A percentile compares a stretch with the other conserved stretches of the same genome.
phyloP scores from a whole-genome alignment of 1,139 yeast genomes.

The Yamadazyma friedrichii region DNA sequence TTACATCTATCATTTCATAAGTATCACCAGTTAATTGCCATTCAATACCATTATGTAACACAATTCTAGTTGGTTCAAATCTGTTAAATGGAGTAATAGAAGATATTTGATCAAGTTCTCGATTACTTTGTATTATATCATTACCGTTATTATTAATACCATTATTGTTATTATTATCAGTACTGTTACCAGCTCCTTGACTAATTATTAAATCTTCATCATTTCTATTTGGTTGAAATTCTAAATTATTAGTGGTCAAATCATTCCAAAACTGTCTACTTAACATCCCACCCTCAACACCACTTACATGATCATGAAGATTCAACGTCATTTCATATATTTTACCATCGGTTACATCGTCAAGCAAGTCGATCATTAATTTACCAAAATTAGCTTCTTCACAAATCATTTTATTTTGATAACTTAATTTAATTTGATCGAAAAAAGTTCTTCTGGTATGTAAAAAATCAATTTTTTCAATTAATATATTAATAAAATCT shows the following conservation, averaged over 20 bases:
- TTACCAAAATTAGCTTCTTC: constrained; percentile 10
- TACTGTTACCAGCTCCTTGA: background rate
- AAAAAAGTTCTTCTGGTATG: constrained; percentile 29
- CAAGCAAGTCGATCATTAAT: background rate
- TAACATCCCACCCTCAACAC: constrained; percentile 25
- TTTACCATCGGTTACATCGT: constrained; percentile 9
- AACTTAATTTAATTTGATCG: constrained; percentile 25
- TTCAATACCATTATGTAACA: constrained; percentile 21
- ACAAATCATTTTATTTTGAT: constrained; percentile 14
- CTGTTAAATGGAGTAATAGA: background rate
- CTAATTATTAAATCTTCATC: constrained; percentile 6
- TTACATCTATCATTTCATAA: constrained; percentile 21
- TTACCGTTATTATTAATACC: background rate
- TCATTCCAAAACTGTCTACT: constrained; percentile 30
- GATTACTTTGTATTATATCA: background rate
- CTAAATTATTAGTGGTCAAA: constrained; percentile 23
- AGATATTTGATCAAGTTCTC: background rate
- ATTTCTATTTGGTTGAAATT: constrained; percentile 20
- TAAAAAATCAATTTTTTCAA: constrained; percentile 23
- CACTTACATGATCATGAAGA: constrained; percentile 17
- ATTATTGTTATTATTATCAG: background rate
- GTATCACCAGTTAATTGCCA: constrained; percentile 29
- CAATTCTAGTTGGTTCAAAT: constrained; percentile 25
- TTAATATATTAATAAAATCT: constrained; percentile 23
- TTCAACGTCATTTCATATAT: constrained; percentile 13